Percentiles rank a stretch among this genome's conserved stretches.
phyloP scores from a whole-genome alignment of 2,329 filamentous ascomycete species.

The Colletotrichum trifolii region DNA sequence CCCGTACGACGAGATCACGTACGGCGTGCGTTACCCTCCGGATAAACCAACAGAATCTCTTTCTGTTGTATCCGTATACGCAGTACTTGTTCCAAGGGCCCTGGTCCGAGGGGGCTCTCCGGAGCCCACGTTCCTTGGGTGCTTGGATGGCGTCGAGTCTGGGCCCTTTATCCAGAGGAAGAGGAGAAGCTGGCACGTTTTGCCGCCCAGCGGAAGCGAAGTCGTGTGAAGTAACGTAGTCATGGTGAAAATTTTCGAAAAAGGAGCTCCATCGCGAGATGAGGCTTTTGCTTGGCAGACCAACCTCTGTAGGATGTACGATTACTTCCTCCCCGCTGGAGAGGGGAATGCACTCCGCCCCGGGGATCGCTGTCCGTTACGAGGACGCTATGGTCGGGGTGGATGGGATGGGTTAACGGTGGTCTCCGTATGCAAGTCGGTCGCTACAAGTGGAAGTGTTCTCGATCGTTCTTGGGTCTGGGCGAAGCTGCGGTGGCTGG shows the following conservation, averaged over 20 bases:
- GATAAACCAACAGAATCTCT: too few species aligned
- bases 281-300: constrained; percentile 12
- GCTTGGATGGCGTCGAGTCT: constrained; percentile 12
- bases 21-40: too few species aligned
- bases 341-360: too few species aligned
- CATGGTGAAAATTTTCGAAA: constrained; percentile 10
- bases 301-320: background rate
- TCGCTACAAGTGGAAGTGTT: constrained; percentile 10
- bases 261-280: constrained; percentile 20
- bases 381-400: constrained; percentile 1
- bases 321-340: too few species aligned
- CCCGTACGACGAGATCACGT: too few species aligned
- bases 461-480: constrained; percentile 24
- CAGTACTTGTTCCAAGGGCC: background rate
- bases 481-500: constrained; percentile 4
- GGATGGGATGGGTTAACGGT: background rate
- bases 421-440: background rate
- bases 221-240: background rate
- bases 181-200: background rate
- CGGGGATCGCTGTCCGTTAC: background rate
- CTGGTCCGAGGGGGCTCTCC: background rate
- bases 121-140: constrained; percentile 4
- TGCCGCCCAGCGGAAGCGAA: background rate
- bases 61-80: background rate
- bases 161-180: constrained; percentile 2